A percentile compares a stretch with the other conserved stretches of the same genome.
Conservation (phyloP, 1,284 basidiomycete genomes). For the Ustilago crameri region DNA sequence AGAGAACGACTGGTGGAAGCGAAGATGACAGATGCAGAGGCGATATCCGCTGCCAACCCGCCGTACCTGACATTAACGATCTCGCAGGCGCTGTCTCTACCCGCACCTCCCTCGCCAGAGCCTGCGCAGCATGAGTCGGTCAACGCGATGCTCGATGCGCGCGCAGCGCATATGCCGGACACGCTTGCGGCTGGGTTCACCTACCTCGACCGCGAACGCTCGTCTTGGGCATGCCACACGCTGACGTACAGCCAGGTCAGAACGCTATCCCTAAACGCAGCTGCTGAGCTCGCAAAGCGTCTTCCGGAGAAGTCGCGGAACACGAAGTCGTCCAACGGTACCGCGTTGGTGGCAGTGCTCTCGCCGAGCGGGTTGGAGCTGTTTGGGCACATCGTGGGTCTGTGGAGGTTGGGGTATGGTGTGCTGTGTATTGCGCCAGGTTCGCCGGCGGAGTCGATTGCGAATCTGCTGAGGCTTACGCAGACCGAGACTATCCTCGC, state of each 20-base stretch:
- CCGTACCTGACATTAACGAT: slow-evolving; percentile 49
- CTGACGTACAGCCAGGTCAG: slow-evolving; percentile 48
- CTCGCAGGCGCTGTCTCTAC: slow-evolving; percentile 38
- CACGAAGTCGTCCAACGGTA: slow-evolving; percentile 11
- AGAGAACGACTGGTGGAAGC: too few species aligned
- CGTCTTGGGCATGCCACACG: slow-evolving; percentile 53
- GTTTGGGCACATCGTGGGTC: slow-evolving; percentile 67
- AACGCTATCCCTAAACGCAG: slow-evolving; percentile 7
- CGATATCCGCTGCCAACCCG: slow-evolving; percentile 22
- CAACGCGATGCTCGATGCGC: slow-evolving; percentile 66
- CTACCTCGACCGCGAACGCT: slow-evolving; percentile 11
- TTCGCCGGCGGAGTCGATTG: slow-evolving; percentile 73
- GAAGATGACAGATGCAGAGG: slow-evolving; percentile 10
- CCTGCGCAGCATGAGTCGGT: slow-evolving; percentile 67
- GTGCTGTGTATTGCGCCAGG: slow-evolving; percentile 69
- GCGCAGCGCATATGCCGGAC: slow-evolving; percentile 61
- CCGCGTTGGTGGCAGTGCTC: slow-evolving; percentile 66
- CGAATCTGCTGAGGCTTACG: slow-evolving; percentile 73
- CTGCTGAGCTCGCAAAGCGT: slow-evolving; percentile 7
- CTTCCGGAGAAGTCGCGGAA: slow-evolving; percentile 12
- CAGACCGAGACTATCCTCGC: slow-evolving; percentile 71
- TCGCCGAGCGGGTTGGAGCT: slow-evolving; percentile 69
- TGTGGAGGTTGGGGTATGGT: slow-evolving; percentile 68
- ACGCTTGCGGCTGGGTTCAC: slow-evolving; percentile 69
- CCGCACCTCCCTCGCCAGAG: slow-evolving; percentile 49